Evolutionary conservation across 768 basidiomycete genomes (phyloP).

Genomic region (Stropharia rugosoannulata): DNA sequence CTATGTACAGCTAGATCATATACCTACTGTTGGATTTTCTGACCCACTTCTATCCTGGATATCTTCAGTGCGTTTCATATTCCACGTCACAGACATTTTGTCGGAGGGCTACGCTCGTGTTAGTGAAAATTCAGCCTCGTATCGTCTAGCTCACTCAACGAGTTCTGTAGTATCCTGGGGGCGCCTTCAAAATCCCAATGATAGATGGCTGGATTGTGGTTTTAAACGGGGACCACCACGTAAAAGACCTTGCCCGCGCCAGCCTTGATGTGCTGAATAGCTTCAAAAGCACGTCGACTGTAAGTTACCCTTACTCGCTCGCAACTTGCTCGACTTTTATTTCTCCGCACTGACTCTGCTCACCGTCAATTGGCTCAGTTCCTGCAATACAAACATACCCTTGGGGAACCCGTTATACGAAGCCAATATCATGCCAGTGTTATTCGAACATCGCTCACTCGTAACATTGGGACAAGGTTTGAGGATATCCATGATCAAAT

Average conservation of each 20-base stretch:
- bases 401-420: constrained; percentile 23
- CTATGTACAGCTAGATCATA: constrained; percentile 16
- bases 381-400: constrained; percentile 32
- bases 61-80: constrained; percentile 24
- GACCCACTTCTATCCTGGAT: constrained; percentile 30
- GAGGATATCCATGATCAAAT: constrained; percentile 27
- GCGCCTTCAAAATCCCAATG: constrained; percentile 41
- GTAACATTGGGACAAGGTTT: constrained; percentile 23
- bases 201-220: constrained; percentile 47
- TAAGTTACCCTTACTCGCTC: constrained; percentile 16
- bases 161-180: constrained; percentile 20
- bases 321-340: not conserved
- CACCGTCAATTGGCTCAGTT: constrained; percentile 13
- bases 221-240: constrained; percentile 33
- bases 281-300: constrained; percentile 26
- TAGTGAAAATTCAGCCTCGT: not conserved
- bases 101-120: constrained; percentile 35
- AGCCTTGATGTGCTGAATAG: constrained; percentile 45
- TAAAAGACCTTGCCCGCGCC: constrained; percentile 45
- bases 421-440: constrained; percentile 31
- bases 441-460: constrained; percentile 30
- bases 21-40: constrained; percentile 37
- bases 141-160: not conserved
- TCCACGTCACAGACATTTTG: constrained; percentile 22
- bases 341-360: not conserved